A percentile compares a stretch with the other conserved stretches of the same genome.
Conservation (phyloP, 495 filamentous ascomycete species). For the Aspergillus egyptiacus region DNA sequence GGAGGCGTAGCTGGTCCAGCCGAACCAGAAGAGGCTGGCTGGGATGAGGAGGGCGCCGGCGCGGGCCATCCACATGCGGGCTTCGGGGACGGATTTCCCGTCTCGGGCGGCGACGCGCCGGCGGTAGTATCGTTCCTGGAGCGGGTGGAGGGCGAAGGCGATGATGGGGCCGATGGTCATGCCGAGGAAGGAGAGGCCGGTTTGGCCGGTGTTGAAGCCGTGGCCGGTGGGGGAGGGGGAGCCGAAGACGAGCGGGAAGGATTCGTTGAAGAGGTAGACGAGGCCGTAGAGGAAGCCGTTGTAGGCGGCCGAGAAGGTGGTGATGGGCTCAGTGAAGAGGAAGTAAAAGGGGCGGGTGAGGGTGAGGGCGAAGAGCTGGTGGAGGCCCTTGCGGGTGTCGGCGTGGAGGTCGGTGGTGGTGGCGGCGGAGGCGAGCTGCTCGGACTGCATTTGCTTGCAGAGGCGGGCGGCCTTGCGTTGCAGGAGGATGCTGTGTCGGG, state of each 20-base stretch:
- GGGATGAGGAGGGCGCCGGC: slow-evolving; percentile 25
- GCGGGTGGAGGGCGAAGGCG: slow-evolving; percentile 35
- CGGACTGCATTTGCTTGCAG: slow-evolving; percentile 43
- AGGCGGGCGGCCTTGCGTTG: slow-evolving; percentile 44
- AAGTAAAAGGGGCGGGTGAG: slow-evolving; percentile 44
- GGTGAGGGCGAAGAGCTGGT: slow-evolving; percentile 54
- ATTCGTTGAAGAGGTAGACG: slow-evolving; percentile 56
- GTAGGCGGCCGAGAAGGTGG: slow-evolving; percentile 47
- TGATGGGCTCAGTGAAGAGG: slow-evolving; percentile 49
- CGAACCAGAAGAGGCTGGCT: slow-evolving; percentile 47
- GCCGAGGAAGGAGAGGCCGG: slow-evolving; percentile 38
- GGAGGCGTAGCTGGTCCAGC: slow-evolving; percentile 51
- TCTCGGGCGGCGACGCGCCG: slow-evolving; percentile 37
- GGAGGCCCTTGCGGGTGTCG: slow-evolving; percentile 42
- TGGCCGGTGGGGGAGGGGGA: slow-evolving; percentile 27
- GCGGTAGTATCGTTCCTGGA: slow-evolving; percentile 44
- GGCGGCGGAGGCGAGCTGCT: slow-evolving; percentile 45
- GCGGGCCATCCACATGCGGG: slow-evolving; percentile 23
- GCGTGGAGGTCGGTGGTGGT: slow-evolving; percentile 33
- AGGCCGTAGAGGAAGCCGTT: slow-evolving; percentile 61
- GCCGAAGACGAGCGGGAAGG: slow-evolving; percentile 43
- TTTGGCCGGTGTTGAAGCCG: slow-evolving; percentile 32
- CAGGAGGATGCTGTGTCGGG: slow-evolving; percentile 45
- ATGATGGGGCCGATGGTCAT: slow-evolving; percentile 37
- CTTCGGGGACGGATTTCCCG: slow-evolving; percentile 26